A percentile compares a stretch with the other conserved stretches of the same genome.
Evolutionary conservation across 129 eudicot genomes (phyloP).

Genomic region (Apium graveolens): DNA sequence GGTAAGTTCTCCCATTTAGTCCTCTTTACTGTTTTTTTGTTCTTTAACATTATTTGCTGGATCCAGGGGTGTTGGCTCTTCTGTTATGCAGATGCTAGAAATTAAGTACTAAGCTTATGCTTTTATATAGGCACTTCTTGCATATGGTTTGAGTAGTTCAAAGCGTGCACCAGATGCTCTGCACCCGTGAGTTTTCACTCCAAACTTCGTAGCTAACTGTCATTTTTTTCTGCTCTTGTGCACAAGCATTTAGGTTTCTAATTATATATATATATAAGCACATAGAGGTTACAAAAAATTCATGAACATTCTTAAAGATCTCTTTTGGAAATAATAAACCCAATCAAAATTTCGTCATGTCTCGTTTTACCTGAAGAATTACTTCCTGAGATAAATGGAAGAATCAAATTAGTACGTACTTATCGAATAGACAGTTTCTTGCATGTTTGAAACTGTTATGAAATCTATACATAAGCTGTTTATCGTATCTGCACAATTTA

Average conservation of each 20-base stretch:
- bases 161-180: conserved; percentile 97
- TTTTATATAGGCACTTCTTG: conserved; percentile 76
- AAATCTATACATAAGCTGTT: neutral
- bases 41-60: conserved; percentile 1
- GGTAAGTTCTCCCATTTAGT: conserved; percentile 28
- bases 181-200: conserved; percentile 72
- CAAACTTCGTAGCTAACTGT: conserved; percentile 1
- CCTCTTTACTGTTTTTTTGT: neutral
- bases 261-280: neutral
- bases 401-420: neutral
- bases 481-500: neutral
- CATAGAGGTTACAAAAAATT: neutral
- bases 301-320: neutral
- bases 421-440: neutral
- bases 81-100: conserved; percentile 6
- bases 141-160: conserved; percentile 92
- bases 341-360: neutral
- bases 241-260: neutral
- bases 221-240: neutral
- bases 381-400: neutral
- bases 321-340: neutral
- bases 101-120: conserved; percentile 13
- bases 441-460: neutral
- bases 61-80: neutral
- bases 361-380: neutral